These are phyloP conservation scores for Malus sieversii DNA, from an alignment of 306 rosid species.

Conservation along the genomic window DNA sequence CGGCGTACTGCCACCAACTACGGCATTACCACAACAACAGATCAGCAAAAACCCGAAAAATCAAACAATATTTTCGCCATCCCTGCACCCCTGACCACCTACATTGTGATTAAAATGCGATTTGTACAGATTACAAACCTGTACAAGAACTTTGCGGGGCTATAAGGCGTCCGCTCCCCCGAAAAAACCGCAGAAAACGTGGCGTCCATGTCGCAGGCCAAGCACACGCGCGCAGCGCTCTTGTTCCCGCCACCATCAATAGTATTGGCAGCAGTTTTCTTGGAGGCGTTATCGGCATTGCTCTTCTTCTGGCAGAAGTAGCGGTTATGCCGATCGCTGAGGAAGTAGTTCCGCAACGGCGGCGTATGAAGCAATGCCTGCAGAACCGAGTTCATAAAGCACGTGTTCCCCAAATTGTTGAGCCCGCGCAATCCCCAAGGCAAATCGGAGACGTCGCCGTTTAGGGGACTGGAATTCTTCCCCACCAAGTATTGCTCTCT, in stretches of 20 bases:
- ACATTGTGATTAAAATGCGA: neutral
- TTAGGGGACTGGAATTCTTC: slow-evolving; percentile 39
- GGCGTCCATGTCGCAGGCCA: slow-evolving; percentile 84
- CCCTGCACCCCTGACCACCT: neutral
- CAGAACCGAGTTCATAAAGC: slow-evolving; percentile 90
- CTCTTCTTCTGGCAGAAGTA: slow-evolving; percentile 61
- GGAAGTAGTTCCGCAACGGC: slow-evolving; percentile 78
- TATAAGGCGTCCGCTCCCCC: slow-evolving; percentile 70
- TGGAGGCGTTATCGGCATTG: slow-evolving; percentile 19
- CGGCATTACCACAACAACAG: slow-evolving; percentile 12
- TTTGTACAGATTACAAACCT: slow-evolving; percentile 39
- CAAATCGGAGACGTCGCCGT: slow-evolving; percentile 24
- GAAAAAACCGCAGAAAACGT: slow-evolving; percentile 76
- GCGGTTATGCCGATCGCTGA: slow-evolving; percentile 81
- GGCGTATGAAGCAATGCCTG: slow-evolving; percentile 94
- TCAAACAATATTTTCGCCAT: neutral
- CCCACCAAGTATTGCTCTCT: slow-evolving; percentile 49
- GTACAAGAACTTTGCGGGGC: slow-evolving; percentile 87
- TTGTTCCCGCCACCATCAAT: slow-evolving; percentile 29
- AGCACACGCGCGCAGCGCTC: slow-evolving; percentile 40
- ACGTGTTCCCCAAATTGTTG: slow-evolving; percentile 83
- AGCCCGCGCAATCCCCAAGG: slow-evolving; percentile 84
- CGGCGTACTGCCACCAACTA: slow-evolving; percentile 99
- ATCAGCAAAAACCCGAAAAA: neutral
- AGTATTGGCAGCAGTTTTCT: slow-evolving; percentile 18